Evolutionary conservation across 306 rosid species (phyloP).

Genomic region (Potentilla sterilis): DNA sequence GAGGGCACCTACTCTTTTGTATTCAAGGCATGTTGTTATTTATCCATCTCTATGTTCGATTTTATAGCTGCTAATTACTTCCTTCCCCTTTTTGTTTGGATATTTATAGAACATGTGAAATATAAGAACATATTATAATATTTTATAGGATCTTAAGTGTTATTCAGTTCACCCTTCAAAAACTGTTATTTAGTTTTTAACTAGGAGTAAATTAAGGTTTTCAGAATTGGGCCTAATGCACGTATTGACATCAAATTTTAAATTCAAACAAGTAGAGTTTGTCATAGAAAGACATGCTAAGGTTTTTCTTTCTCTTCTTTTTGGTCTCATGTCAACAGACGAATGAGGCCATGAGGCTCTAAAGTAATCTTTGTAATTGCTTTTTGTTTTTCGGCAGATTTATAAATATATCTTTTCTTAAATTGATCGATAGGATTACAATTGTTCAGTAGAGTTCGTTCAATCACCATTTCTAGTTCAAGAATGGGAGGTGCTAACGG

Average conservation of each 20-base stretch:
- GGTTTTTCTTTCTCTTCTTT: neutral
- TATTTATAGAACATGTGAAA: neutral
- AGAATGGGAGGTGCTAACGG: constrained; percentile 22
- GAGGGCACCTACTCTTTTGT: constrained; percentile 15
- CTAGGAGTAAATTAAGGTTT: neutral
- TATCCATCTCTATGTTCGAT: constrained; percentile 5
- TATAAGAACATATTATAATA: neutral
- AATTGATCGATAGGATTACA: constrained; percentile 21
- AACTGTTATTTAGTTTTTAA: neutral
- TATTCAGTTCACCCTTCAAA: no score
- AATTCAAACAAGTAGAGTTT: neutral
- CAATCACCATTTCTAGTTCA: constrained; percentile 32
- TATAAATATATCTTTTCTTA: neutral
- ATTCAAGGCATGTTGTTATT: constrained; percentile 22
- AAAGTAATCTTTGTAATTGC: neutral
- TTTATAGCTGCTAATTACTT: neutral
- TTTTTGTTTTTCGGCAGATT: neutral
- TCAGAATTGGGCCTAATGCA: neutral
- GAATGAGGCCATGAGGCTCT: neutral
- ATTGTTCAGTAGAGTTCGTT: constrained; percentile 28
- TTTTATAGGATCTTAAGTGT: neutral
- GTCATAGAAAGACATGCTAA: neutral
- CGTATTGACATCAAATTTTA: neutral
- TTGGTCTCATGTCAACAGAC: neutral
- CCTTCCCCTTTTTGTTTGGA: neutral